Base-by-base conservation (phyloP, 2,329 filamentous ascomycete genomes). In the Colletotrichum brevisporum region DNA sequence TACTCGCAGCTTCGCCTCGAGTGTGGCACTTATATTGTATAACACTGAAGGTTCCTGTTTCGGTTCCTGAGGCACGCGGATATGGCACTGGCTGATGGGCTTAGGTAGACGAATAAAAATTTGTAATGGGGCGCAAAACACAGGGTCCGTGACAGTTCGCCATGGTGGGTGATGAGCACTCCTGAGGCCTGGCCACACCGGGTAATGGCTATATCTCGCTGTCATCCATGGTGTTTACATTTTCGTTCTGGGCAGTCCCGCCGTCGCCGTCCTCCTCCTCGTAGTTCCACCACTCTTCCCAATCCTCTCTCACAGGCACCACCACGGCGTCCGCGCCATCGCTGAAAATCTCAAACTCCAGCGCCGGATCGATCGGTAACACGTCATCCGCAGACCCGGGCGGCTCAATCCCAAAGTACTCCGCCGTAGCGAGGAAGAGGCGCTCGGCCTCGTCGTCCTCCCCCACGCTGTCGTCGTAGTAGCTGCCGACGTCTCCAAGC, bases 61-160 rank as follows among this genome's bases (percentile, higher is more conserved):
- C 67, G 55, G 61, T 62, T 67, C 61, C 57, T 31, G 59, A 62
- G 63, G 57, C 61, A 50, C 53, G 61, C 52, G 69, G 57, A 63
- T 70, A 63, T 58, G 63, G 57, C 63, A 70, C 50, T 61, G 69
- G 71, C 65, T 72, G 69, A 69, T 66, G 65, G 65, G 65, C 53
- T 67, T 72, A 67, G 71, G 69, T 72, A 72, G 71, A 71, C 59
- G 69, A 71, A 71, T 66, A 63, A 70, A 47, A 67, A 70, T 41
- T 47, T 70, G 67, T 70, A 68, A 70, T 70, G 57, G 67, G 56
- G 63, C 57, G 48, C 67, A 67, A n/a, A 31, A 31, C 21, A 36
- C 31, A 36, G 9, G 31, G 3, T 36, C 31, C 27, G 9, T 9
- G 3, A 36, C 31, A 36, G 31, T 10, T 9, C 10, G 31, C 31